A percentile compares a stretch with the other conserved stretches of the same genome.
phyloP scores from a whole-genome alignment of 768 basidiomycete species.

The Serendipita sp. region DNA sequence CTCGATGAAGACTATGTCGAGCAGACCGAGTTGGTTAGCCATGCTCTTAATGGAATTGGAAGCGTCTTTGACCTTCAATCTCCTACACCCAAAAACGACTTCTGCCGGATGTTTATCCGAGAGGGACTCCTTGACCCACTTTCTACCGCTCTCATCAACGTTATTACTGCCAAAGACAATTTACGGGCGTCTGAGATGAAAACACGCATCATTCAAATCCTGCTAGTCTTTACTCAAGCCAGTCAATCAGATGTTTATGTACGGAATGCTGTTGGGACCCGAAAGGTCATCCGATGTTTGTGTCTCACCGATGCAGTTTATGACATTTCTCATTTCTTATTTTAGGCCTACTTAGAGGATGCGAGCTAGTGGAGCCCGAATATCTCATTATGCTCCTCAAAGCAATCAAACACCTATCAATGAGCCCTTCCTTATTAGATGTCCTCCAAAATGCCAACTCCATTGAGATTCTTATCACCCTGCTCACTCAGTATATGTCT shows the following conservation, averaged over 20 bases:
- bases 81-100: slow-evolving; percentile 94
- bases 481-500: slow-evolving; percentile 64
- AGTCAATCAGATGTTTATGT: slow-evolving; percentile 93
- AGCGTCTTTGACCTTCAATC: slow-evolving; percentile 93
- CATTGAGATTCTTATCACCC: slow-evolving; percentile 74
- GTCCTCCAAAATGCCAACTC: slow-evolving; percentile 92
- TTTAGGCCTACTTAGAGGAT: slow-evolving; percentile 70
- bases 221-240: slow-evolving; percentile 85
- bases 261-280: slow-evolving; percentile 75
- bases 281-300: slow-evolving; percentile 81
- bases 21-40: slow-evolving; percentile 78
- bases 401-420: slow-evolving; percentile 90
- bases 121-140: slow-evolving; percentile 90
- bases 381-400: slow-evolving; percentile 80
- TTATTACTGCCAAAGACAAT: slow-evolving; percentile 53
- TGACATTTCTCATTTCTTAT: background rate
- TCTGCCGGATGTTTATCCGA: slow-evolving; percentile 93
- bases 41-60: slow-evolving; percentile 85
- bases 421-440: slow-evolving; percentile 78
- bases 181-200: slow-evolving; percentile 56
- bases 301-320: slow-evolving; percentile 10
- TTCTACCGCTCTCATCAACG: slow-evolving; percentile 73
- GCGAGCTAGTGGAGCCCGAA: slow-evolving; percentile 73
- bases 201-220: slow-evolving; percentile 74
- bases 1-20: slow-evolving; percentile 92